These are phyloP conservation scores for Acanthamoeba royreba DNA, from an alignment of 208 protist species.

Conservation along the genomic window DNA sequence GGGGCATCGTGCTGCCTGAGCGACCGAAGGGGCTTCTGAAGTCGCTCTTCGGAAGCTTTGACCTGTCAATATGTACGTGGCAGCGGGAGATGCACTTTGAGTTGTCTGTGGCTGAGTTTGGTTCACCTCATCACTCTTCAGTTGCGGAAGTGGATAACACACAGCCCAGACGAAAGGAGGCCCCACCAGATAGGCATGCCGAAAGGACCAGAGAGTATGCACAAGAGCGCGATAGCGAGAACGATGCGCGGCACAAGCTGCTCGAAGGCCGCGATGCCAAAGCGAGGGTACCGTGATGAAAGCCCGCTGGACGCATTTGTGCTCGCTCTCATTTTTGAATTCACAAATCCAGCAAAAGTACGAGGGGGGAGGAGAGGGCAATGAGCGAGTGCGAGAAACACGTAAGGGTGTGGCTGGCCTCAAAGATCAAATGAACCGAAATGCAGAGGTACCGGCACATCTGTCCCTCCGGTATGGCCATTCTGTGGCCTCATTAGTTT, in stretches of 20 bases:
- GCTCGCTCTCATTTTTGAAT: neutral
- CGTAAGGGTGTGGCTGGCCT: neutral
- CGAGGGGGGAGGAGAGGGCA: neutral
- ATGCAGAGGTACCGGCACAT: neutral
- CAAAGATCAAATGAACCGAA: neutral
- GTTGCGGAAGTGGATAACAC: neutral
- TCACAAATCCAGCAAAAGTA: neutral
- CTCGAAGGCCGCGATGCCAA: neutral
- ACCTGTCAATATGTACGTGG: neutral
- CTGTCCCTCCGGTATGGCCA: neutral
- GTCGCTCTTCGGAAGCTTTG: neutral
- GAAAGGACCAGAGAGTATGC: neutral
- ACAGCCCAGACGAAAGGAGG: neutral
- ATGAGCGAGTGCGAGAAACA: neutral
- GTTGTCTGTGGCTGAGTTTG: neutral
- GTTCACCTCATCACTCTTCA: neutral
- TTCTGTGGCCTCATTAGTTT: neutral
- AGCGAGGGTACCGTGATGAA: neutral
- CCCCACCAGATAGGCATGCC: neutral
- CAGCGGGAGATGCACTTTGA: no score
- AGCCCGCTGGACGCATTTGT: no score
- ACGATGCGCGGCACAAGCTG: neutral
- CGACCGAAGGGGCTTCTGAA: neutral
- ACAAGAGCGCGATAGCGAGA: neutral
- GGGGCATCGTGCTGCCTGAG: neutral